Evolutionary conservation across 495 filamentous ascomycete genomes (phyloP).

Genomic region (Penicillium crystallinum): DNA sequence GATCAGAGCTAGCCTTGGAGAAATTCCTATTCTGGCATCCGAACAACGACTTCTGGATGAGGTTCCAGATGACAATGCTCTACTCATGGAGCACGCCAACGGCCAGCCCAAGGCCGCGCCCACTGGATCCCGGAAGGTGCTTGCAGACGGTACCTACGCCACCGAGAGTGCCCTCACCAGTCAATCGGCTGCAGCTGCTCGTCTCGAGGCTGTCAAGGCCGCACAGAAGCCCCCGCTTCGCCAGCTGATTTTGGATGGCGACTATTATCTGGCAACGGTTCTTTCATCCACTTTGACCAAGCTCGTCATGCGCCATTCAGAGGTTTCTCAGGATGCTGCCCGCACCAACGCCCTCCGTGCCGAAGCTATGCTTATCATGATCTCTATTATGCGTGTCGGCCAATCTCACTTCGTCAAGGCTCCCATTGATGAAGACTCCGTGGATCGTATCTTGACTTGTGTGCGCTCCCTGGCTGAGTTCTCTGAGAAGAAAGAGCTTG

Average conservation of each 20-base stretch:
- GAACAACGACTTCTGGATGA: constrained; percentile 89
- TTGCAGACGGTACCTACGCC: constrained; percentile 95
- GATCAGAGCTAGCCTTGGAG: constrained; percentile 88
- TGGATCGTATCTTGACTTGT: constrained; percentile 96
- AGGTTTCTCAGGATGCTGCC: constrained; percentile 80
- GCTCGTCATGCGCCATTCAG: constrained; percentile 95
- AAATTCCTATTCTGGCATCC: constrained; percentile 94
- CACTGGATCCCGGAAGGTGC: constrained; percentile 80
- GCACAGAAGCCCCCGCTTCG: constrained; percentile 94
- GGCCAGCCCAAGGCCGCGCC: constrained; percentile 75
- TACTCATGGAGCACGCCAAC: constrained; percentile 69
- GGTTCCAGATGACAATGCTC: constrained; percentile 60
- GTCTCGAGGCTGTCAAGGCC: constrained; percentile 92
- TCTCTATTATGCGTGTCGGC: constrained; percentile 93
- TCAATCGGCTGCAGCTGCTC: constrained; percentile 81
- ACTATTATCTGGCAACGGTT: constrained; percentile 94
- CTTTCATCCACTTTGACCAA: constrained; percentile 94
- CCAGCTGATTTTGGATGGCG: constrained; percentile 92
- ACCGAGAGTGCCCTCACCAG: constrained; percentile 95
- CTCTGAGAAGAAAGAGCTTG: constrained; percentile 78
- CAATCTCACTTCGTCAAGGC: constrained; percentile 97
- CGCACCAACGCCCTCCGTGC: constrained; percentile 92
- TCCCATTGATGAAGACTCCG: constrained; percentile 94
- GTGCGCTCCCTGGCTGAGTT: constrained; percentile 92
- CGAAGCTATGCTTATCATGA: constrained; percentile 99